Percentiles rank a stretch among this genome's conserved stretches.
Conservation (phyloP, 768 basidiomycete genomes). For the Suillus americanus region DNA sequence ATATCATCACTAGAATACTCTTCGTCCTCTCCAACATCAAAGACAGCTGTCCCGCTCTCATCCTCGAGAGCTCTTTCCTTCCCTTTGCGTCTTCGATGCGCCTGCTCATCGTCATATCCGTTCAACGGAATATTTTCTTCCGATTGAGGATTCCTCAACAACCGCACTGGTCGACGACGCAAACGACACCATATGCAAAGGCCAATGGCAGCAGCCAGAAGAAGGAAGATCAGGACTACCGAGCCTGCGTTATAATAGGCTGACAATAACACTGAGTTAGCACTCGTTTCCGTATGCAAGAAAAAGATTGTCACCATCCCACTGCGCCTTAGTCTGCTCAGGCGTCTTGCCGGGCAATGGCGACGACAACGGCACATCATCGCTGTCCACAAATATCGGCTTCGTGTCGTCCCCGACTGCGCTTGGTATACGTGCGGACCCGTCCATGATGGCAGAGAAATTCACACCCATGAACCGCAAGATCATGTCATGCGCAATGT, state of each 20-base stretch:
- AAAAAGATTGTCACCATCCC: slow-evolving; percentile 66
- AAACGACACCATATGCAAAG: slow-evolving; percentile 79
- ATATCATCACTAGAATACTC: slow-evolving; percentile 24
- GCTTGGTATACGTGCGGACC: slow-evolving; percentile 79
- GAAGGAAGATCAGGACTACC: slow-evolving; percentile 76
- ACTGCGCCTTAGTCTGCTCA: slow-evolving; percentile 81
- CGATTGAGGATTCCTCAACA: slow-evolving; percentile 9
- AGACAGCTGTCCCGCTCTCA: slow-evolving; percentile 41
- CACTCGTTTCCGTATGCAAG: not conserved
- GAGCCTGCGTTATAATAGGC: slow-evolving; percentile 97
- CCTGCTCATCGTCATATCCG: slow-evolving; percentile 44
- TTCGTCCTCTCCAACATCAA: slow-evolving; percentile 56
- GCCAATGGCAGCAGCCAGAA: slow-evolving; percentile 68
- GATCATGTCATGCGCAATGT: slow-evolving; percentile 96
- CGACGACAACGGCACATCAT: slow-evolving; percentile 36
- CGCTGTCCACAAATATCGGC: slow-evolving; percentile 55
- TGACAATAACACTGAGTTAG: slow-evolving; percentile 27
- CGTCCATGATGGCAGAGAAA: slow-evolving; percentile 76
- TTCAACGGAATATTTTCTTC: slow-evolving; percentile 78
- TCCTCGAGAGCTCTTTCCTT: slow-evolving; percentile 44
- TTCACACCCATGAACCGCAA: slow-evolving; percentile 95
- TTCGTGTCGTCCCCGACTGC: slow-evolving; percentile 74
- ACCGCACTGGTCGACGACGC: slow-evolving; percentile 37
- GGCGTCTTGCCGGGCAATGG: slow-evolving; percentile 54
- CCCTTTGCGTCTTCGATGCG: slow-evolving; percentile 40